phyloP scores from a whole-genome alignment of 208 protist species.

The Leishmania guyanensis region DNA sequence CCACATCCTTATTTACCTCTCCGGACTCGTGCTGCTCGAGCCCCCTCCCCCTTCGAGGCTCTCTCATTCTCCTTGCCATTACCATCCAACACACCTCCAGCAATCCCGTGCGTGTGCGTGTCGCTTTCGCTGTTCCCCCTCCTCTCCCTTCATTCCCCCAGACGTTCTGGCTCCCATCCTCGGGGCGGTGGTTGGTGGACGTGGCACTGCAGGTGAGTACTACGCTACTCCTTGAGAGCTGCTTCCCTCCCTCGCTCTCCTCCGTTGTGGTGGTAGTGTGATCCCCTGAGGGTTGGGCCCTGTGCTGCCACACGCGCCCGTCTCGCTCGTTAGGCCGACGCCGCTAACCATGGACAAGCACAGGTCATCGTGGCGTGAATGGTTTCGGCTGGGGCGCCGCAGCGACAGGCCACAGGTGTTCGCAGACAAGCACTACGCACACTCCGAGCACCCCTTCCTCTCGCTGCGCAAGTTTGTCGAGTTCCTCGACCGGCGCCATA shows the following conservation, averaged over 20 bases:
- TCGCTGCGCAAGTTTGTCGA: conserved; percentile 68
- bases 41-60: too few relatives aligned
- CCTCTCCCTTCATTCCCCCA: too few relatives aligned
- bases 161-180: too few relatives aligned
- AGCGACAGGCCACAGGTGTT: conserved; percentile 22
- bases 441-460: conserved; percentile 32
- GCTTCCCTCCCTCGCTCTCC: background rate
- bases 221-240: background rate
- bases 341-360: background rate
- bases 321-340: background rate
- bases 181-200: background rate
- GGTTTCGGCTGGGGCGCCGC: conserved; percentile 21
- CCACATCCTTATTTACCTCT: too few relatives aligned
- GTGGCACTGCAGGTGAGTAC: background rate
- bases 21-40: too few relatives aligned
- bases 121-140: background rate
- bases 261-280: background rate
- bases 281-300: too few relatives aligned
- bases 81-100: too few relatives aligned
- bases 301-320: background rate
- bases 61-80: too few relatives aligned
- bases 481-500: conserved; percentile 67
- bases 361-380: conserved; percentile 5
- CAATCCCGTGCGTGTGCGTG: background rate
- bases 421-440: conserved; percentile 46